A percentile compares a stretch with the other conserved stretches of the same genome.
phyloP scores from a whole-genome alignment of 176 grass and related monocot species.

The Phoenix roebelenii region DNA sequence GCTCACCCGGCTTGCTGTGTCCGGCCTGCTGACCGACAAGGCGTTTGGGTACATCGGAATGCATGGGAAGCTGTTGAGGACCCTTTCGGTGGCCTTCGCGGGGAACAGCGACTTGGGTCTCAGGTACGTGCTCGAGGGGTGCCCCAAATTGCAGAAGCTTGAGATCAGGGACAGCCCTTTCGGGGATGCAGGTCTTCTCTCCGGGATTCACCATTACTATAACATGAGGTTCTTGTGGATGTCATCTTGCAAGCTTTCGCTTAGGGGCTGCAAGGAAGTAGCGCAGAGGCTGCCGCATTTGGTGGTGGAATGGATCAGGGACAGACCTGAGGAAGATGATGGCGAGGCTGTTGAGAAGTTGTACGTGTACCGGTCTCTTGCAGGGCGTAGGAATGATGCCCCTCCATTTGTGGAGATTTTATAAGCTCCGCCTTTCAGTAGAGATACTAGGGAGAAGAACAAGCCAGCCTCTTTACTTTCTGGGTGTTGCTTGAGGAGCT shows the following conservation, averaged over 20 bases:
- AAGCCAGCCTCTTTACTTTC: neutral
- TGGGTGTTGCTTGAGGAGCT: slow-evolving; percentile 7
- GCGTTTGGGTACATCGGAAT: slow-evolving; percentile 79
- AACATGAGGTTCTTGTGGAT: slow-evolving; percentile 96
- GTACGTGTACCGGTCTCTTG: slow-evolving; percentile 94
- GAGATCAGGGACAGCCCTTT: slow-evolving; percentile 96
- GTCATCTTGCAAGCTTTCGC: slow-evolving; percentile 61
- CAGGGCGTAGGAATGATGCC: slow-evolving; percentile 69
- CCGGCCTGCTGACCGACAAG: slow-evolving; percentile 64
- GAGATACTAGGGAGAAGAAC: neutral
- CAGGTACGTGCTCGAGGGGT: slow-evolving; percentile 67
- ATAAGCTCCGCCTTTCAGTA: slow-evolving; percentile 13
- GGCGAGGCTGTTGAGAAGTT: slow-evolving; percentile 50
- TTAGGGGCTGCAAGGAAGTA: slow-evolving; percentile 70
- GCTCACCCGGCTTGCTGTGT: slow-evolving; percentile 76
- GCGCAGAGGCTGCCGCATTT: slow-evolving; percentile 49
- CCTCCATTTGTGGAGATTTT: slow-evolving; percentile 80
- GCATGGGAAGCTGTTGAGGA: slow-evolving; percentile 67
- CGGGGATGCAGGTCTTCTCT: slow-evolving; percentile 60
- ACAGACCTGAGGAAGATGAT: slow-evolving; percentile 21
- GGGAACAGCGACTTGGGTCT: slow-evolving; percentile 58
- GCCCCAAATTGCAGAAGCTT: slow-evolving; percentile 80
- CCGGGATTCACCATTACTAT: slow-evolving; percentile 74
- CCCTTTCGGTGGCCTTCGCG: slow-evolving; percentile 81
- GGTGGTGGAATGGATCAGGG: slow-evolving; percentile 72